These are phyloP conservation scores for Angophora floribunda DNA, from an alignment of 345 rosid species.

Conservation along the genomic window DNA sequence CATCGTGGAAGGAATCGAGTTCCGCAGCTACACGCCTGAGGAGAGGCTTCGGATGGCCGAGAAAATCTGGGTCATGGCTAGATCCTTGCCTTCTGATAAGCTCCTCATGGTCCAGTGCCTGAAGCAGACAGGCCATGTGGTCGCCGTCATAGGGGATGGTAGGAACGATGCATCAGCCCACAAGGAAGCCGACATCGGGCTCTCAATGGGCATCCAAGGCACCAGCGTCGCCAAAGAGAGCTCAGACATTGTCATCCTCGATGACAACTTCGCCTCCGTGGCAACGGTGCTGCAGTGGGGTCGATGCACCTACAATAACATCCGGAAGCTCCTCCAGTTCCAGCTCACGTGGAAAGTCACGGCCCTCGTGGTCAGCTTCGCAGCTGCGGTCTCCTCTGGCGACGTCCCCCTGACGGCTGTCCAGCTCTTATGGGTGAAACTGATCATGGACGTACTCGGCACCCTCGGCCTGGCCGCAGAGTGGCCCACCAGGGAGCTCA, in stretches of 20 bases:
- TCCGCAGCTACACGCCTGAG: slow-evolving; percentile 29
- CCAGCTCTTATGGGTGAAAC: slow-evolving; percentile 63
- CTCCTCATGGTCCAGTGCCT: slow-evolving; percentile 70
- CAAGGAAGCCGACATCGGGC: slow-evolving; percentile 64
- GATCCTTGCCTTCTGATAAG: slow-evolving; percentile 69
- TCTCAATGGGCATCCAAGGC: slow-evolving; percentile 67
- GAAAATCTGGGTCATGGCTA: slow-evolving; percentile 61
- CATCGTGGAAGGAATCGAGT: slow-evolving; percentile 58
- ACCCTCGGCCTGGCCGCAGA: slow-evolving; percentile 60
- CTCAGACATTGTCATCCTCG: slow-evolving; percentile 65
- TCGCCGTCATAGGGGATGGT: slow-evolving; percentile 64
- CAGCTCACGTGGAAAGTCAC: slow-evolving; percentile 26
- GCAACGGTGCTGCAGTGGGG: slow-evolving; percentile 72
- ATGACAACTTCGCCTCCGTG: slow-evolving; percentile 61
- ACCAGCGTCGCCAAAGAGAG: slow-evolving; percentile 62
- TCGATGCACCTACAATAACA: slow-evolving; percentile 56
- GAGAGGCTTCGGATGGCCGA: slow-evolving; percentile 39
- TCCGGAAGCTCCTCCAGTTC: slow-evolving; percentile 71
- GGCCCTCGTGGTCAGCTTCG: not conserved
- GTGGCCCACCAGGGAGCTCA: slow-evolving; percentile 48
- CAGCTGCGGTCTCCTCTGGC: slow-evolving; percentile 69
- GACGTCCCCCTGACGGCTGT: slow-evolving; percentile 66
- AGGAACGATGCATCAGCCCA: slow-evolving; percentile 76
- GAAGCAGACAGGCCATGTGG: slow-evolving; percentile 50
- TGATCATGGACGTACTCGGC: slow-evolving; percentile 66